These are phyloP conservation scores for Mycothermus thermophilus DNA, from an alignment of 495 filamentous ascomycete species.

Conservation along the genomic window DNA sequence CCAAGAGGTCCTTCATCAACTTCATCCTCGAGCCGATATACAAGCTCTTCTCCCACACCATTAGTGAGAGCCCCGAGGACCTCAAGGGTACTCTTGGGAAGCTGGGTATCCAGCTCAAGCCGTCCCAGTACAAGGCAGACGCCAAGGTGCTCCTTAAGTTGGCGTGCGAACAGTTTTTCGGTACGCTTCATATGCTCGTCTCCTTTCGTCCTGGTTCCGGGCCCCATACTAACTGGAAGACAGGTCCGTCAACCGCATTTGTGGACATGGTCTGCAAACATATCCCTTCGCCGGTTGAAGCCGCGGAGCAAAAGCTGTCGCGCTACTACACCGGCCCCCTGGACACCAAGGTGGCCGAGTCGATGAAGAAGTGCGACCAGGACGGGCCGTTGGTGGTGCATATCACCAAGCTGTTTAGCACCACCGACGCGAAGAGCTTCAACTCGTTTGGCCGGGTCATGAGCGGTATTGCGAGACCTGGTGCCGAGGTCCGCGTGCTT, in stretches of 20 bases:
- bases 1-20: constrained; percentile 81
- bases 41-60: constrained; percentile 91
- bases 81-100: constrained; percentile 66
- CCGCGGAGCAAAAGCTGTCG: constrained; percentile 59
- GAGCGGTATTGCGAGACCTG: constrained; percentile 79
- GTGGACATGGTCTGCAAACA: constrained; percentile 93
- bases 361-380: constrained; percentile 71
- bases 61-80: constrained; percentile 80
- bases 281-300: constrained; percentile 74
- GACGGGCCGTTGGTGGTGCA: constrained; percentile 85
- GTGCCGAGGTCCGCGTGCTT: constrained; percentile 74
- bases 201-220: background rate
- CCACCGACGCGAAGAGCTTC: constrained; percentile 74
- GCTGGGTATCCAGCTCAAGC: constrained; percentile 75
- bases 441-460: constrained; percentile 82
- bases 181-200: constrained; percentile 15
- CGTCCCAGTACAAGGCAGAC: constrained; percentile 78
- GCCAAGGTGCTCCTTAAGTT: constrained; percentile 77
- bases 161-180: constrained; percentile 93
- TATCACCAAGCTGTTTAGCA: constrained; percentile 84
- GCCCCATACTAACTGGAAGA: constrained; percentile 4
- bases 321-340: constrained; percentile 89
- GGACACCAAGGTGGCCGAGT: constrained; percentile 68
- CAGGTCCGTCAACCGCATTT: constrained; percentile 59
- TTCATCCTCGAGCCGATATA: constrained; percentile 95